phyloP scores from a whole-genome alignment of 2,329 filamentous ascomycete genomes.

The Neofusicoccum sp. region DNA sequence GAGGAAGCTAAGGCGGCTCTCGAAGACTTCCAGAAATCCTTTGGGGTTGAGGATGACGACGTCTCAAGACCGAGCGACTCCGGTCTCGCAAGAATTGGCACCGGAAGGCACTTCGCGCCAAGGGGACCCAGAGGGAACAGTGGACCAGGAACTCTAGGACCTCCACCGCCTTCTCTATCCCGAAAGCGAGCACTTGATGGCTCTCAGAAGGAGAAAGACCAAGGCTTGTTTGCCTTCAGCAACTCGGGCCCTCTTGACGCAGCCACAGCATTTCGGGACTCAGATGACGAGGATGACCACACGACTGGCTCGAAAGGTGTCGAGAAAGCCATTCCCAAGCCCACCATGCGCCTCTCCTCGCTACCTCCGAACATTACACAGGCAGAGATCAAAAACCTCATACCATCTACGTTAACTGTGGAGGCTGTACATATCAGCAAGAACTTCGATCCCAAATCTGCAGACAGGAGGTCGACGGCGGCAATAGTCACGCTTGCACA shows the following conservation, averaged over 20 bases:
- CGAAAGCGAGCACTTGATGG: slow-evolving; percentile 47
- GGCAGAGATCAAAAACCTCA: slow-evolving; percentile 49
- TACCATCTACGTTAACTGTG: slow-evolving; percentile 58
- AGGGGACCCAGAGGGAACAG: slow-evolving; percentile 41
- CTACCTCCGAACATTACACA: slow-evolving; percentile 54
- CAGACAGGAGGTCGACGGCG: slow-evolving; percentile 68
- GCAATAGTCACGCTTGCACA: slow-evolving; percentile 79
- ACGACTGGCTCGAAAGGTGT: slow-evolving; percentile 40
- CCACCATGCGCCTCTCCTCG: slow-evolving; percentile 54
- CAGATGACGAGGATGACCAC: slow-evolving; percentile 46
- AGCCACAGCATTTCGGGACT: slow-evolving; percentile 39
- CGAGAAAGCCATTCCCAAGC: slow-evolving; percentile 52
- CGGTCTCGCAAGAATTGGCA: not conserved
- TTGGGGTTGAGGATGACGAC: slow-evolving; percentile 57
- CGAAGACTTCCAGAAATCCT: slow-evolving; percentile 82
- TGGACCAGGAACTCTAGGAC: slow-evolving; percentile 51
- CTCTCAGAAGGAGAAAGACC: slow-evolving; percentile 28
- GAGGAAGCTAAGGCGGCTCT: slow-evolving; percentile 85
- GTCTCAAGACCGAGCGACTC: slow-evolving; percentile 21
- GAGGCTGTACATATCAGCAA: slow-evolving; percentile 72
- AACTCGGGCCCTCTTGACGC: slow-evolving; percentile 33
- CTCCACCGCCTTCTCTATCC: slow-evolving; percentile 39
- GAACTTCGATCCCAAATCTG: slow-evolving; percentile 48
- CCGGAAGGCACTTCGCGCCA: slow-evolving; percentile 58
- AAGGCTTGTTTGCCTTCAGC: slow-evolving; percentile 43